A percentile compares a stretch with the other conserved stretches of the same genome.
phyloP scores from a whole-genome alignment of 139 green algal species.

The Haematococcus lacustris region DNA sequence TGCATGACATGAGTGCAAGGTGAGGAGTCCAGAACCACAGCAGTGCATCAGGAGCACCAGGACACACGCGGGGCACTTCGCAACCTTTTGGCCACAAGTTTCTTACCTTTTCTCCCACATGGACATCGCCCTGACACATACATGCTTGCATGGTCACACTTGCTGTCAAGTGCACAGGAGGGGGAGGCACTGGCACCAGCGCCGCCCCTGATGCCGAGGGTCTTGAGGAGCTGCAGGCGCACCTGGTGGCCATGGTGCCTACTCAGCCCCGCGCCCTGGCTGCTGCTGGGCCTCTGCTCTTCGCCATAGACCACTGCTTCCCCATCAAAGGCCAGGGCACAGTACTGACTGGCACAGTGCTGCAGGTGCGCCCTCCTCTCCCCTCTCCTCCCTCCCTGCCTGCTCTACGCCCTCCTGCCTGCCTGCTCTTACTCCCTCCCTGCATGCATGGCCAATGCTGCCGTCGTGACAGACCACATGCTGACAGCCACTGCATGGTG shows the following conservation, averaged over 20 bases:
- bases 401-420: no score
- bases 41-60: no score
- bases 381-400: neutral
- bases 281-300: slow-evolving; percentile 63
- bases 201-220: neutral
- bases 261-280: neutral
- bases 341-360: slow-evolving; percentile 81
- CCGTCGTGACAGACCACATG: no score
- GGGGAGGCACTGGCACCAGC: neutral
- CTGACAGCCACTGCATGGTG: neutral
- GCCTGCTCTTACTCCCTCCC: neutral
- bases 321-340: slow-evolving; percentile 86
- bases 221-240: slow-evolving; percentile 6
- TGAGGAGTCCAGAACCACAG: no score
- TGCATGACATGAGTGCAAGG: no score
- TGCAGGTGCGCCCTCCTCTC: slow-evolving; percentile 36
- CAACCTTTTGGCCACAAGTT: no score
- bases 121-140: no score
- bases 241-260: slow-evolving; percentile 23
- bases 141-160: no score
- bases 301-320: slow-evolving; percentile 95
- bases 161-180: no score
- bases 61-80: no score
- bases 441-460: neutral
- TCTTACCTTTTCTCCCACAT: no score